A percentile compares a stretch with the other conserved stretches of the same genome.
phyloP scores from a whole-genome alignment of 768 basidiomycete genomes.

The Solioccasus polychromus region DNA sequence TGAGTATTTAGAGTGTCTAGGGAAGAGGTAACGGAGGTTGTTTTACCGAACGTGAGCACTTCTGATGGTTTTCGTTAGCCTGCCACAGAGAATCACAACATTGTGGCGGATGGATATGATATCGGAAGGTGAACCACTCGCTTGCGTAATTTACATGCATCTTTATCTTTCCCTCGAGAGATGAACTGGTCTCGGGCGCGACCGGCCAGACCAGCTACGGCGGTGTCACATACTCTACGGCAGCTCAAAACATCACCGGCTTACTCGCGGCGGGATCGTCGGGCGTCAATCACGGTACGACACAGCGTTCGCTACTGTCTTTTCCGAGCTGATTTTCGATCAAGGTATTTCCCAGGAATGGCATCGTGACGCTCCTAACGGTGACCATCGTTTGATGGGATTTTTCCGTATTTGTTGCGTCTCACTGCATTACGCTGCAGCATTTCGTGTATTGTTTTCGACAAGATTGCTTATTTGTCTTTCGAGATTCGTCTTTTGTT shows the following conservation, averaged over 20 bases:
- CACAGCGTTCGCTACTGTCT: not conserved
- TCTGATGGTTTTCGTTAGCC: conserved; percentile 19
- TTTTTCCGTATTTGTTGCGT: not conserved
- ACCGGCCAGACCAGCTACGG: conserved; percentile 38
- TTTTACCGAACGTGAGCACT: not conserved
- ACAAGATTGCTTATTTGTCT: too few relatives aligned
- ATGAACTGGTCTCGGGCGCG: conserved; percentile 38
- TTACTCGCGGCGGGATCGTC: conserved; percentile 50
- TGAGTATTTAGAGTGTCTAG: conserved; percentile 39
- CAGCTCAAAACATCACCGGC: conserved; percentile 44
- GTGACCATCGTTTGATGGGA: conserved; percentile 39
- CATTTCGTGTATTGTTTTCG: too few relatives aligned
- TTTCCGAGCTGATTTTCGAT: not conserved
- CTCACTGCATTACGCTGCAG: too few relatives aligned
- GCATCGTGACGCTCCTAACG: conserved; percentile 51
- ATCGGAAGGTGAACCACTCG: conserved; percentile 36
- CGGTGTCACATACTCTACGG: conserved; percentile 48
- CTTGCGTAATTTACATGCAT: not conserved
- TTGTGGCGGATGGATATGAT: conserved; percentile 47
- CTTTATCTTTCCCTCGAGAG: conserved; percentile 19
- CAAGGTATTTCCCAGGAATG: conserved; percentile 59
- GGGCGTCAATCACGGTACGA: conserved; percentile 52
- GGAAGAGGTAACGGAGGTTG: conserved; percentile 34
- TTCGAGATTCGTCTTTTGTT: too few relatives aligned
- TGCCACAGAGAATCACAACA: conserved; percentile 35